phyloP scores from a whole-genome alignment of 139 green algal genomes.

The Spirogloea muscicola region DNA sequence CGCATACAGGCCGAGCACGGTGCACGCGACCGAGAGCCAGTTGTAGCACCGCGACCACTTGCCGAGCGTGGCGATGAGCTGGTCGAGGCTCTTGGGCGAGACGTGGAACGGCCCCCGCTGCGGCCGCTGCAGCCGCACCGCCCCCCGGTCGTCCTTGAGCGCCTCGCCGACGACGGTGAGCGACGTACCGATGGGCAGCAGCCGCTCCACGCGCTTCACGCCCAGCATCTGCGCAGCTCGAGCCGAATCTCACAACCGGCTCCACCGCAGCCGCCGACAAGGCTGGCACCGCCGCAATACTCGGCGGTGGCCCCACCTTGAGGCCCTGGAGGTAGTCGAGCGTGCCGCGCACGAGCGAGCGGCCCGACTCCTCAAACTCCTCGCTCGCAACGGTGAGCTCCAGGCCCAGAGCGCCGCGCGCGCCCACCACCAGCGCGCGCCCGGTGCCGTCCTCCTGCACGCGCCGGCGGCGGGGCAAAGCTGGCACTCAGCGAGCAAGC shows the following conservation, averaged over 20 bases:
- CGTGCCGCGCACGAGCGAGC: slow-evolving; percentile 24
- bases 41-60: slow-evolving; percentile 18
- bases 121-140: slow-evolving; percentile 21
- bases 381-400: slow-evolving; percentile 28
- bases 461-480: no score
- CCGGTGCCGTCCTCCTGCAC: slow-evolving; percentile 30
- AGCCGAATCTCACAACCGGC: no score
- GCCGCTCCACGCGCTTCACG: slow-evolving; percentile 31
- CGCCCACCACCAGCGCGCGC: slow-evolving; percentile 27
- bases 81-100: slow-evolving; percentile 13
- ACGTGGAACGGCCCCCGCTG: slow-evolving; percentile 37
- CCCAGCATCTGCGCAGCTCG: slow-evolving; percentile 47
- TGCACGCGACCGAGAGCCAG: slow-evolving; percentile 34
- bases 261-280: no score
- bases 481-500: no score
- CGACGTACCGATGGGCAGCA: slow-evolving; percentile 43
- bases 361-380: slow-evolving; percentile 29
- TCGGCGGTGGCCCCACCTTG: no score
- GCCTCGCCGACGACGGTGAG: slow-evolving; percentile 44
- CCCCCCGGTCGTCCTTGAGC: slow-evolving; percentile 4
- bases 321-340: slow-evolving; percentile 43
- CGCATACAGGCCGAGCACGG: slow-evolving; percentile 20
- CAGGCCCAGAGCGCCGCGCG: slow-evolving; percentile 12
- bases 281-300: no score
- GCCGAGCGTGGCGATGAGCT: slow-evolving; percentile 28